phyloP scores from a whole-genome alignment of 2,329 filamentous ascomycete species.

The Pseudogymnoascus sp. region DNA sequence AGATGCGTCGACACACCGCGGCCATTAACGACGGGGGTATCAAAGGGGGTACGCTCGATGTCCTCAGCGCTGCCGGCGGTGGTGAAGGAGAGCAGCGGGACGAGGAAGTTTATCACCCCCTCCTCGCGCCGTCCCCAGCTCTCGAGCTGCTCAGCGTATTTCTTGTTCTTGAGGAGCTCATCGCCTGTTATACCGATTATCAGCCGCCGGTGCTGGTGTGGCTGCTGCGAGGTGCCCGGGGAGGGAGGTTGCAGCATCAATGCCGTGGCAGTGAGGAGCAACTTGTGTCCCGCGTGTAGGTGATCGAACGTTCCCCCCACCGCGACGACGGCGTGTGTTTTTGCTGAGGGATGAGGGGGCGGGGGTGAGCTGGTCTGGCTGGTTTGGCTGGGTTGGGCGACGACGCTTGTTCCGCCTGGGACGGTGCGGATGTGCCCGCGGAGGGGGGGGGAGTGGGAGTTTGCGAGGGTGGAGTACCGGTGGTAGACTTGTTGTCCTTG shows the following conservation, averaged over 20 bases:
- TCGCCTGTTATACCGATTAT: constrained; percentile 87
- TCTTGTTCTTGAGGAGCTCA: constrained; percentile 79
- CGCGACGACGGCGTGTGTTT: constrained; percentile 54
- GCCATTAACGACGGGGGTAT: constrained; percentile 33
- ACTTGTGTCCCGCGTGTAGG: constrained; percentile 88
- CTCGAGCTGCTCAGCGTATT: constrained; percentile 73
- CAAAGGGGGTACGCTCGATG: constrained; percentile 24
- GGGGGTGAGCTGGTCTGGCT: neutral
- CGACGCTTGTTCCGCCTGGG: constrained; percentile 44
- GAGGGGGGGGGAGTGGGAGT: constrained; percentile 39
- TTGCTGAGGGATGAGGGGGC: constrained; percentile 15
- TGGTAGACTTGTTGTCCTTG: constrained; percentile 51
- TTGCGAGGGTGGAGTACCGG: constrained; percentile 40
- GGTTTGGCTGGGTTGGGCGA: constrained; percentile 19
- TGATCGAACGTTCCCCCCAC: constrained; percentile 96
- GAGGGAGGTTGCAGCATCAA: constrained; percentile 55
- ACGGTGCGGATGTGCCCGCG: constrained; percentile 45
- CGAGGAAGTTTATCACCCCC: constrained; percentile 65
- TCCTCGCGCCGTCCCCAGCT: constrained; percentile 68
- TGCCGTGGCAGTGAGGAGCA: constrained; percentile 82
- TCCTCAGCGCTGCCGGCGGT: constrained; percentile 31
- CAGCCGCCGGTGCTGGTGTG: constrained; percentile 49
- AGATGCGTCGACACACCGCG: constrained; percentile 50
- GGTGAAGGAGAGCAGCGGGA: constrained; percentile 46
- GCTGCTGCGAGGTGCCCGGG: constrained; percentile 22